Percentiles rank a stretch among this genome's conserved stretches.
Conservation (phyloP, 129 eudicot species). For the Logfia minima region DNA sequence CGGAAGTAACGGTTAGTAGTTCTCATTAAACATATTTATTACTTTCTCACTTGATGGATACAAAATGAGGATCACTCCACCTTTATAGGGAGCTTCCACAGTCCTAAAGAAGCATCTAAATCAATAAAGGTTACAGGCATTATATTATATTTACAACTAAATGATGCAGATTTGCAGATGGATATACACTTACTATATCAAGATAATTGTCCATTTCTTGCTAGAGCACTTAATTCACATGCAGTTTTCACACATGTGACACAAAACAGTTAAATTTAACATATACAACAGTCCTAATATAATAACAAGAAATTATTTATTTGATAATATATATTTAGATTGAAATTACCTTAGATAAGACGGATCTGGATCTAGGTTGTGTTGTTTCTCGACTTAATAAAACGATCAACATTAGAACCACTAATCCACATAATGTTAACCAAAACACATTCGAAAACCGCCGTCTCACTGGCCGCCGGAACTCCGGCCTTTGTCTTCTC, state of each 20-base stretch:
- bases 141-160: neutral
- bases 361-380: slow-evolving; percentile 62
- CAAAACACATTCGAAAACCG: slow-evolving; percentile 68
- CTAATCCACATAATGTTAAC: slow-evolving; percentile 67
- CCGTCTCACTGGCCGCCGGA: slow-evolving; percentile 68
- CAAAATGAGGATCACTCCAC: neutral
- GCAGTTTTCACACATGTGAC: neutral
- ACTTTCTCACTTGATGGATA: neutral
- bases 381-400: slow-evolving; percentile 55
- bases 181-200: neutral
- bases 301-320: neutral
- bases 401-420: slow-evolving; percentile 59
- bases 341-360: slow-evolving; percentile 55
- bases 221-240: neutral
- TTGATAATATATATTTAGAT: neutral
- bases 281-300: neutral
- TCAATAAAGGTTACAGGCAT: neutral
- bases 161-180: neutral
- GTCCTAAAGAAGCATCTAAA: neutral
- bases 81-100: neutral
- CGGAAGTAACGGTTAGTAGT: neutral
- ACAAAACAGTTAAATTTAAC: too few species aligned
- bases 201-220: neutral
- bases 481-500: slow-evolving; percentile 76
- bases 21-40: too few species aligned